Evolutionary conservation across 768 basidiomycete genomes (phyloP), one percentile per base, ranked within the genome.

Genomic region (Lentinula detonsa): DNA sequence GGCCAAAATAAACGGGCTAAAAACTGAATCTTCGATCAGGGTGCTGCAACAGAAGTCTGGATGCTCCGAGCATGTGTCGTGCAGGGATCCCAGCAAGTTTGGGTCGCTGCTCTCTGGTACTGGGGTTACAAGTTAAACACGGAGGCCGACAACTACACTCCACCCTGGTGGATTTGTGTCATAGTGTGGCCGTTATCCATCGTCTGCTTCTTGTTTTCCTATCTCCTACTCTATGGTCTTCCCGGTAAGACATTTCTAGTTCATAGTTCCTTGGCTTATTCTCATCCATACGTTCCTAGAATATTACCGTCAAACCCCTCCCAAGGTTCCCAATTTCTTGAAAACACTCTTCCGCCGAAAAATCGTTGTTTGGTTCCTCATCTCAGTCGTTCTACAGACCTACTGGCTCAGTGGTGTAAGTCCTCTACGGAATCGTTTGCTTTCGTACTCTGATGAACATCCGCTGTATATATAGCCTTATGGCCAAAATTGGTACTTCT

Each of bases 41-140:
- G 95, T 67, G 93, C 95, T 59, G 93, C 95, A 1, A 95, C 95
- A 6, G 95, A 97, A 72, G 86, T 95, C 15, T 97, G 95, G 95
- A 90, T 88, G 34, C 70, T 94, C 62, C 84, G 95, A 35, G 95
- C 95, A 11, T 95, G 93, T 71, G 76, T 95, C 63, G 95, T 97
- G 0, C 95, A 97, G 74, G 95, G 95, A 43, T 90, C 93, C 9
- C 95, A 97, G 66, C 95, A 96, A 74, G 85, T 97, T 42, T 97
- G 95, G 95, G 89, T 96, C 13, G 91, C 95, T 3, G 95, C 90
- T 7, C 75, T 97, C 40, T 97, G 95, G 95, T 97, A 92, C 69
- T 97, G 95, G 95, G 95, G 95, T 65, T 85, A 88, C 73, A 83
- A 84, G 42, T 77, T 97, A 61, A 88, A 90, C 70, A 76, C 79